Percentiles rank a stretch among this genome's conserved stretches.
Evolutionary conservation across 305 asterid genomes (phyloP).

Genomic region (Fraxinus greggii): DNA sequence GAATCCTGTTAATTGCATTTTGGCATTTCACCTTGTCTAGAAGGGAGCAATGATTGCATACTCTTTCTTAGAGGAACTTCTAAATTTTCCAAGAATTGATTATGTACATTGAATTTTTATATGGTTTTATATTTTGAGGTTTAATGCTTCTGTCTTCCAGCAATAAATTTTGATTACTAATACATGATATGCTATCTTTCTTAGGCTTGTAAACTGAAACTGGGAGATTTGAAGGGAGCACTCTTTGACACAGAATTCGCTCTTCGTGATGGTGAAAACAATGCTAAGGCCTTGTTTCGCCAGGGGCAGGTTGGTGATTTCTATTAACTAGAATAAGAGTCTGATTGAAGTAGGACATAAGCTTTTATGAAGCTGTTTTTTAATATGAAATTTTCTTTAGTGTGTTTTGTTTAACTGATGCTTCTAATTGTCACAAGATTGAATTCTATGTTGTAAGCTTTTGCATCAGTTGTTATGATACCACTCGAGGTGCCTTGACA

Average conservation of each 20-base stretch:
- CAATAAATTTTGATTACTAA: background rate
- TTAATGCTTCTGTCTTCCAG: background rate
- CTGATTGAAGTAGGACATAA: background rate
- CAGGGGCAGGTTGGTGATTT: slow-evolving; percentile 83
- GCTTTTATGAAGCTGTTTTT: background rate
- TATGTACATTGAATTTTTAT: background rate
- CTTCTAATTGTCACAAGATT: background rate
- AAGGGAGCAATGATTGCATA: background rate
- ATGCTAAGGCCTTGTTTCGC: slow-evolving; percentile 92
- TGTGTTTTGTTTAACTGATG: background rate
- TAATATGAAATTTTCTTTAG: background rate
- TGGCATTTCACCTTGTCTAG: background rate
- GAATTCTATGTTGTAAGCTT: background rate
- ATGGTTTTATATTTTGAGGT: background rate
- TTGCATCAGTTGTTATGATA: slow-evolving; percentile 9
- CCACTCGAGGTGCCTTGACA: background rate
- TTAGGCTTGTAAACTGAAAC: slow-evolving; percentile 81
- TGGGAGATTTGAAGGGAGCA: slow-evolving; percentile 83
- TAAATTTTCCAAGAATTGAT: background rate
- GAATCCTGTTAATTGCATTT: background rate
- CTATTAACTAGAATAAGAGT: background rate
- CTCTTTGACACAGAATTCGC: slow-evolving; percentile 90
- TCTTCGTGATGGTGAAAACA: slow-evolving; percentile 81
- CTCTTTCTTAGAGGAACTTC: background rate
- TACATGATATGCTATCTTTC: slow-evolving; percentile 8